Evolutionary conservation across 2,329 filamentous ascomycete species (phyloP).

Genomic region (Fusarium oxysporum): DNA sequence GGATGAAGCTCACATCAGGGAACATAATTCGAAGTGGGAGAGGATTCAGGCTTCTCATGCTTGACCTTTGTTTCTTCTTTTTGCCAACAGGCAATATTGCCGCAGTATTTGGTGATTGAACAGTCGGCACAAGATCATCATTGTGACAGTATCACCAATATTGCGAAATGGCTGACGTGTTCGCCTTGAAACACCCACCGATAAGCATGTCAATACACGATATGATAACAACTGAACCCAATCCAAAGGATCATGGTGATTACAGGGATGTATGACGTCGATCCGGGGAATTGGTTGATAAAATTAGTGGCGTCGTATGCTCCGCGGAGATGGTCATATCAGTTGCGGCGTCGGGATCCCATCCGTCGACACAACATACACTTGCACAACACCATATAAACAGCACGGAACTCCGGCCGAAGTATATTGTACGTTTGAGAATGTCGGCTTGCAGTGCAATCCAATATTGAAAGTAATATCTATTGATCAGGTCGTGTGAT

Average conservation of each 20-base stretch:
- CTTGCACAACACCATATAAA: slow-evolving; percentile 10
- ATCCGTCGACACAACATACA: slow-evolving; percentile 23
- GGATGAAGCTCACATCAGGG: slow-evolving; percentile 13
- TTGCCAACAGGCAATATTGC: background rate
- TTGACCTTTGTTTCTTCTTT: background rate
- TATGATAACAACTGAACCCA: slow-evolving; percentile 6
- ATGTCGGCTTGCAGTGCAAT: background rate
- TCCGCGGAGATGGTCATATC: slow-evolving; percentile 38
- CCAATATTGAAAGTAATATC: background rate
- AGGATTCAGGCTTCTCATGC: slow-evolving; percentile 4
- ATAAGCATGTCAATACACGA: slow-evolving; percentile 11
- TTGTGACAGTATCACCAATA: background rate
- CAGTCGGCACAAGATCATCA: background rate
- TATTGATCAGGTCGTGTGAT: slow-evolving; percentile 1
- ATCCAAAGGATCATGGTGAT: slow-evolving; percentile 5
- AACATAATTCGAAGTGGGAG: background rate
- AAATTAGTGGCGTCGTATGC: slow-evolving; percentile 18
- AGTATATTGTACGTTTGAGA: background rate
- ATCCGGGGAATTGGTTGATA: slow-evolving; percentile 26
- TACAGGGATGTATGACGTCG: slow-evolving; percentile 36
- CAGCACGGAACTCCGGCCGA: slow-evolving; percentile 11
- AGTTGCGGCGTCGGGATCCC: slow-evolving; percentile 25
- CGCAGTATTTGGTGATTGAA: background rate
- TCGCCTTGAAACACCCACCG: background rate
- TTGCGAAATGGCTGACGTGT: slow-evolving; percentile 18